Percentiles rank a stretch among this genome's conserved stretches.
Conservation (phyloP, 108 stramenopile species). For the Conticribra guillardii region DNA sequence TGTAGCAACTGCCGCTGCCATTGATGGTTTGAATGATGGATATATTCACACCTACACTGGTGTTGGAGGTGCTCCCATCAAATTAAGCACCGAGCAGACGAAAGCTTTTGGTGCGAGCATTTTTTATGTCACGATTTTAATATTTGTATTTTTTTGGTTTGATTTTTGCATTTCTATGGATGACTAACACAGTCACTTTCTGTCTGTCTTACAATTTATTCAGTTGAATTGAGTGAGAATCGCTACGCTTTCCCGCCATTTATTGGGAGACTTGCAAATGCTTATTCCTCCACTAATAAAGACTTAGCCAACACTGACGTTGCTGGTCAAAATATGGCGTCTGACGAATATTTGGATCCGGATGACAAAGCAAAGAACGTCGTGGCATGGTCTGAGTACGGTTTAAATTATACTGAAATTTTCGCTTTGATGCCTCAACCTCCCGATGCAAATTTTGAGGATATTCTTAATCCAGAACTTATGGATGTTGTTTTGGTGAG, state of each 20-base stretch:
- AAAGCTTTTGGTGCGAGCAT: slow-evolving; percentile 4
- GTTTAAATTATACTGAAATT: not conserved
- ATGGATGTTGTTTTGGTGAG: not conserved
- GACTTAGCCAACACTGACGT: not conserved
- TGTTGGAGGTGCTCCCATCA: slow-evolving; percentile 14
- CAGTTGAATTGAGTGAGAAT: not conserved
- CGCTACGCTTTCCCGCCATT: slow-evolving; percentile 2
- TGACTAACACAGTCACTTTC: too few relatives aligned
- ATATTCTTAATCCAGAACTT: slow-evolving; percentile 6
- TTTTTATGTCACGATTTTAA: not conserved
- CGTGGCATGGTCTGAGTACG: not conserved
- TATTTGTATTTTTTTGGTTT: not conserved
- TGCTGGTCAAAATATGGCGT: not conserved
- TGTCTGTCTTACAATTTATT: not conserved
- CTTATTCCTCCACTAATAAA: slow-evolving; percentile 19
- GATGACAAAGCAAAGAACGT: slow-evolving; percentile 11
- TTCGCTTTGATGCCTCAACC: slow-evolving; percentile 2
- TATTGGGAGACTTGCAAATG: slow-evolving; percentile 9
- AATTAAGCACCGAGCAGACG: slow-evolving; percentile 8
- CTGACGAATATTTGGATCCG: slow-evolving; percentile 10
- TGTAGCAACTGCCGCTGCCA: slow-evolving; percentile 3
- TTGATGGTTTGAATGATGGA: slow-evolving; percentile 17
- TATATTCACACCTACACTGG: slow-evolving; percentile 12
- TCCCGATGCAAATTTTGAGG: not conserved
- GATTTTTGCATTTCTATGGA: too few relatives aligned